Evolutionary conservation across 768 basidiomycete genomes (phyloP), one percentile per base, ranked within the genome.

Genomic region (Tulasnella sp.): DNA sequence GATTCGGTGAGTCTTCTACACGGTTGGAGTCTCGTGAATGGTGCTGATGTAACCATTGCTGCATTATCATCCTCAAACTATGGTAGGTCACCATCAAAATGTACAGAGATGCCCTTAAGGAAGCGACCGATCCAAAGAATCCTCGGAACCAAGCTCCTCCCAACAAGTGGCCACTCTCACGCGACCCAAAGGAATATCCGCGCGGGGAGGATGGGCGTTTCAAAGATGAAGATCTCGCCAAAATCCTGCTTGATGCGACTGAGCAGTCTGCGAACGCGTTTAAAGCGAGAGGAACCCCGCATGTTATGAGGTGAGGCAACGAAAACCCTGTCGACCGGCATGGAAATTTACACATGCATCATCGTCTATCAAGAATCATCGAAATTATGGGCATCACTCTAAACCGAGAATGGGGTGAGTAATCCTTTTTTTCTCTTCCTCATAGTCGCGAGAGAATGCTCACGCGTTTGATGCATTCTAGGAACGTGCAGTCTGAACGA

Each of bases 401-500:
- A 73, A 75, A 81, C 29, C 70, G 80, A 35, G 61, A 72, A 16
- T 81, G 80, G 80, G 79, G 80, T 55, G 57, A 67, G 61, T 35
- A 35, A 16, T 20, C 51, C 35, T 35, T 35, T 35, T 35, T 35
- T 5, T 23, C n/a, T 26, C 13, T 6, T 32, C n/a, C 10, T 5
- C 9, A 35, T 26, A 6, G 5, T 4, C 9, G 26, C 3, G 26
- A 9, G 15, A 26, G 20, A 20, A 23, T 9, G 55, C 20, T 26
- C 16, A 20, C 23, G 26, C 4, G 23, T 18, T 26, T 5, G 13
- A 67, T 13, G 16, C 26, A 35, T 15, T 67, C 0, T 29, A 37
- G 69, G 44, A 67, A 67, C 67, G 1, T 80, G 79, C 76, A 74
- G 91, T 1, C 83, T 95, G 79, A 95, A 95, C 80, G 93, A 95